Evolutionary conservation across 2,329 filamentous ascomycete genomes (phyloP).

Genomic region (Aureobasidium melanogenum): DNA sequence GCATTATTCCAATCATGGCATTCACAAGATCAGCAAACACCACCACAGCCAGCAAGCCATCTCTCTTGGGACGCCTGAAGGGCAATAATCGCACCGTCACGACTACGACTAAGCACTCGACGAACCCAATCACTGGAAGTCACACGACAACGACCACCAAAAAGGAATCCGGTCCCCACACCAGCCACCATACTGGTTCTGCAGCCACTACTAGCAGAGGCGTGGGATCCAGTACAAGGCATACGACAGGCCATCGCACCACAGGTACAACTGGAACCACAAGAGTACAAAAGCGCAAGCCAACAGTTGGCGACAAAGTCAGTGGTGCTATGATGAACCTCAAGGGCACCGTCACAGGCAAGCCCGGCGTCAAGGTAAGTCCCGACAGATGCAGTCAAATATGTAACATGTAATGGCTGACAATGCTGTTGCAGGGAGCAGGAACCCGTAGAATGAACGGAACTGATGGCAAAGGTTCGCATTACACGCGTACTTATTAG

Average conservation of each 20-base stretch:
- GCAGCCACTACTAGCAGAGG: slow-evolving; percentile 20
- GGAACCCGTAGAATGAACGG: slow-evolving; percentile 27
- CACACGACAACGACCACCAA: slow-evolving; percentile 31
- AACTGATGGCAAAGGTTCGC: slow-evolving; percentile 25
- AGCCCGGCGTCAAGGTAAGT: slow-evolving; percentile 60
- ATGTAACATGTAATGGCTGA: slow-evolving; percentile 8
- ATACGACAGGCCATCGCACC: slow-evolving; percentile 17
- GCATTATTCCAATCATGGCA: slow-evolving; percentile 4
- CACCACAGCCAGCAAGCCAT: slow-evolving; percentile 37
- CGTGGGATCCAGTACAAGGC: slow-evolving; percentile 10
- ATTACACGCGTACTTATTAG: slow-evolving; percentile 13
- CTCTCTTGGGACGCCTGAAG: slow-evolving; percentile 47
- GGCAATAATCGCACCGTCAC: slow-evolving; percentile 32
- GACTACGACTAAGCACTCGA: slow-evolving; percentile 35
- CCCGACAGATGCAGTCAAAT: neutral
- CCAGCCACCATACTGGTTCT: slow-evolving; percentile 16
- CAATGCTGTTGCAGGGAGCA: slow-evolving; percentile 20
- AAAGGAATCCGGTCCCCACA: slow-evolving; percentile 21
- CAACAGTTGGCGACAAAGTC: slow-evolving; percentile 66
- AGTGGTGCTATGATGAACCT: slow-evolving; percentile 66
- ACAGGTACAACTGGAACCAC: slow-evolving; percentile 17
- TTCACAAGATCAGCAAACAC: slow-evolving; percentile 7
- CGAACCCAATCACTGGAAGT: slow-evolving; percentile 30
- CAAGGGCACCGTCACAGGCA: slow-evolving; percentile 58
- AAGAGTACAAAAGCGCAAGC: slow-evolving; percentile 49